Evolutionary conservation across 2,329 filamentous ascomycete genomes (phyloP), one percentile per base, ranked within the genome.

Genomic region (Penicillium concentricum): DNA sequence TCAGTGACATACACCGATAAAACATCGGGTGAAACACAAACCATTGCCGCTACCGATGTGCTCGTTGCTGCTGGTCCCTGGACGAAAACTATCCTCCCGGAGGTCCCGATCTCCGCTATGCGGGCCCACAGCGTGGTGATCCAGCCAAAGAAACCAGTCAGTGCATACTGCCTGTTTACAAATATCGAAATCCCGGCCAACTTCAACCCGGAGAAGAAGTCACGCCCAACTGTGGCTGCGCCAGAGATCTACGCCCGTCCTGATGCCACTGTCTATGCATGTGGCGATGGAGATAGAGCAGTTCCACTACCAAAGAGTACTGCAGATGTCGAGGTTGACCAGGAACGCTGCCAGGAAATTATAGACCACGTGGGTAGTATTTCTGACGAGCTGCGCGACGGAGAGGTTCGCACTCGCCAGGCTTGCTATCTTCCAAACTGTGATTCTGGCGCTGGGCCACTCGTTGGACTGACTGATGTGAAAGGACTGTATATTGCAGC

Each of bases 181-280:
- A 87, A 91, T 63, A 93, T 99, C 61, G 79, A 83, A 38, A 81
- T 96, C 2, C 90, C 91, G 0, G 70, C 76, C 15, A 82, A 84
- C 58, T 91, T 87, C 71, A 54, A 71, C 59, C 61, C 64, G 71
- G 74, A 56, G 71, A 76, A 77, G 81, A 67, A 76, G 75, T 66
- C 84, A 83, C 74, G 80, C 4, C 64, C 81, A 57, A 82, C 86
- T 28, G 83, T 83, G 18, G 91, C 91, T 13, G 87, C 91, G 26
- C 94, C 94, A 0, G 94, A 99, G 74, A 94, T 97, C 60, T 99
- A 99, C 72, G 90, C 94, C 0, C 84, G 94, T 4, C 92, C 92
- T 0, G 89, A 91, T 71, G 84, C 89, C 54, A 92, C 96, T 71
- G 88, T 96, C 12, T 99, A 99, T 73, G 92, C 91, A 0, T 99